Base-by-base conservation (phyloP, 345 rosid genomes). In the Rhodomyrtus tomentosa region DNA sequence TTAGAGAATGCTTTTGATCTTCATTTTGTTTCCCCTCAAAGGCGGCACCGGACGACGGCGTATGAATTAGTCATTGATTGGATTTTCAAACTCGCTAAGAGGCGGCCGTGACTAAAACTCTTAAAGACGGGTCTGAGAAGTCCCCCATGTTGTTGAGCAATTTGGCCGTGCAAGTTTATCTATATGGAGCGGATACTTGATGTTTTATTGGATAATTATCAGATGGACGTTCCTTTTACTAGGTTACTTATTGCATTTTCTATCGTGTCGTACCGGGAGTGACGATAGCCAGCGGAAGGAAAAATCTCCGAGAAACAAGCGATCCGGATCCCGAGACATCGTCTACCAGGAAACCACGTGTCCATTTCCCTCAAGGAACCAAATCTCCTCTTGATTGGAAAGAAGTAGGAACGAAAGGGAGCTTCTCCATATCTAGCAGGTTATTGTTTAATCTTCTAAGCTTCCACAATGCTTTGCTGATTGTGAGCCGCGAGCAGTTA, bases 301-400 rank as follows among this genome's bases (percentile, higher is more conserved):
- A 7, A 32, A 15, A 22, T 32, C 74, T 29, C 42, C 42, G 8
- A 62, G 73, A 29, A 29, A 62, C 24, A 62, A 29, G 32, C 24
- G 6, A 32, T 1, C 29, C 11, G 15, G 21, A 15, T 29, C 18
- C 29, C 18, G 15, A 18, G 15, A 18, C 40, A 29, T 8, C 40
- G 16, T 32, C 40, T 2, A 4, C 24, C 21, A 0, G 7, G 4
- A 36, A 29, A 16, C 1, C 1, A 15, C 40, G 2, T 7, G 22
- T 29, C 40, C 11, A 62, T 62, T 62, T 62, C 11, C 11, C 74
- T 59, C 2, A 15, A 59, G 22, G 29, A 0, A 29, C 7, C 40
- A 29, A 29, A 29, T 62, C 5, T 1, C 73, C 21, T 15, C 9
- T 5, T 20, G 55, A 24, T 2, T 42, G 45, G 24, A 2, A 20